These are phyloP conservation scores for Thelephora aurantiotincta DNA, from an alignment of 768 basidiomycete genomes.

Conservation along the genomic window DNA sequence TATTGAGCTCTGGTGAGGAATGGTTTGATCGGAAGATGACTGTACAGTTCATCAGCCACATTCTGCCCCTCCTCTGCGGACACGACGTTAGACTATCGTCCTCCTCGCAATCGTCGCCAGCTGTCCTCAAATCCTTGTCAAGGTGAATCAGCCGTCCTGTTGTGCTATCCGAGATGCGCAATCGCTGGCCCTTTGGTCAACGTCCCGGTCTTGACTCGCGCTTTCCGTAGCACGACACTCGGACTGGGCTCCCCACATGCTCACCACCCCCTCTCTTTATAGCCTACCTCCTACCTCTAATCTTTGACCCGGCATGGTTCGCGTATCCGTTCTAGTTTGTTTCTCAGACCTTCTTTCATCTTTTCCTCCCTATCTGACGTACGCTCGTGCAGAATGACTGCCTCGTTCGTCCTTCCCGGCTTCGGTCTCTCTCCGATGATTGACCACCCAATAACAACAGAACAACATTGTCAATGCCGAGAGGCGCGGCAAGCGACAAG, in stretches of 20 bases:
- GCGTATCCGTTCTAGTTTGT: slow-evolving; percentile 67
- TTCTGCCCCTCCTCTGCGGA: background rate
- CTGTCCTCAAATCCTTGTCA: slow-evolving; percentile 16
- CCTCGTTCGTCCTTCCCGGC: slow-evolving; percentile 19
- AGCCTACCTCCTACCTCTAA: slow-evolving; percentile 7
- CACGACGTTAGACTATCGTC: background rate
- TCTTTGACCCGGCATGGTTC: slow-evolving; percentile 51
- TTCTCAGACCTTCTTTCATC: background rate
- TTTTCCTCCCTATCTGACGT: background rate
- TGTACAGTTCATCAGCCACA: slow-evolving; percentile 21
- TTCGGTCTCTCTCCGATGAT: slow-evolving; percentile 1
- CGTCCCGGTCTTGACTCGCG: slow-evolving; percentile 59
- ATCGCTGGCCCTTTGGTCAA: slow-evolving; percentile 6
- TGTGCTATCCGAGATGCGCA: slow-evolving; percentile 1
- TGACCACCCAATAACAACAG: slow-evolving; percentile 19
- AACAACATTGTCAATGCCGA: slow-evolving; percentile 99
- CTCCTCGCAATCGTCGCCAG: slow-evolving; percentile 2
- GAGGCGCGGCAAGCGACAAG: slow-evolving; percentile 98
- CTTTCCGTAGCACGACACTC: slow-evolving; percentile 77
- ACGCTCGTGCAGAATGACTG: slow-evolving; percentile 41
- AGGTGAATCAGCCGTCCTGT: slow-evolving; percentile 30
- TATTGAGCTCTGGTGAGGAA: slow-evolving; percentile 10
- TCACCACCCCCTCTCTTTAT: slow-evolving; percentile 13
- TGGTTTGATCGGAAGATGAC: slow-evolving; percentile 20
- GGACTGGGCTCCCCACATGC: slow-evolving; percentile 31